Percentiles rank a stretch among this genome's conserved stretches.
phyloP scores from a whole-genome alignment of 257 asterid species.

The Penstemon davidsonii region DNA sequence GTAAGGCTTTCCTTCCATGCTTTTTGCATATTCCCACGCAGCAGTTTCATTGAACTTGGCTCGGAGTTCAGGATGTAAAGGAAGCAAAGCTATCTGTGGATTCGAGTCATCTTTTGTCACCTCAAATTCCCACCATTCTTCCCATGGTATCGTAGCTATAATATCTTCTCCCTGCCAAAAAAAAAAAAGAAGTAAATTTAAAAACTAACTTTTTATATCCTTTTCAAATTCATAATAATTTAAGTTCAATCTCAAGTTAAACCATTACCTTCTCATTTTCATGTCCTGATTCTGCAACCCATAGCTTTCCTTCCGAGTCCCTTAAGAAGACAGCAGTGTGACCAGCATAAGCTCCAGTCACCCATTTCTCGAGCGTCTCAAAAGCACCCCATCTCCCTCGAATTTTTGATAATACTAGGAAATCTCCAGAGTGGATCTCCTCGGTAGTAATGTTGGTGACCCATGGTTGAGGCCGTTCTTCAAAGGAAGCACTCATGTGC shows the following conservation, averaged over 20 bases:
- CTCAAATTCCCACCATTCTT: conserved; percentile 93
- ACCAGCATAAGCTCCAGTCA: conserved; percentile 85
- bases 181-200: background rate
- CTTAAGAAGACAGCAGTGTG: conserved; percentile 82
- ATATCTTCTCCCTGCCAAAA: conserved; percentile 67
- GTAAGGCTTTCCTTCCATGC: conserved; percentile 72
- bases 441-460: conserved; percentile 56
- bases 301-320: conserved; percentile 74
- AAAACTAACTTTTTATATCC: conserved; percentile 38
- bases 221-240: no score
- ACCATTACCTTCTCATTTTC: conserved; percentile 65
- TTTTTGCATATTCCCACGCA: conserved; percentile 89
- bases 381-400: conserved; percentile 93
- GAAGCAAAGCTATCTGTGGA: conserved; percentile 89
- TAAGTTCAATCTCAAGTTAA: conserved; percentile 38
- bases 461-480: conserved; percentile 86
- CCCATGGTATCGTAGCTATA: conserved; percentile 84
- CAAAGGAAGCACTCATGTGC: conserved; percentile 82
- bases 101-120: conserved; percentile 69
- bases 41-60: conserved; percentile 82
- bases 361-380: conserved; percentile 93
- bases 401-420: conserved; percentile 74
- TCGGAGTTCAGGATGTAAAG: conserved; percentile 72
- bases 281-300: conserved; percentile 95
- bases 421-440: conserved; percentile 87